Evolutionary conservation across 2,329 filamentous ascomycete species (phyloP).

Genomic region (Plectosphaerella cucumerina): DNA sequence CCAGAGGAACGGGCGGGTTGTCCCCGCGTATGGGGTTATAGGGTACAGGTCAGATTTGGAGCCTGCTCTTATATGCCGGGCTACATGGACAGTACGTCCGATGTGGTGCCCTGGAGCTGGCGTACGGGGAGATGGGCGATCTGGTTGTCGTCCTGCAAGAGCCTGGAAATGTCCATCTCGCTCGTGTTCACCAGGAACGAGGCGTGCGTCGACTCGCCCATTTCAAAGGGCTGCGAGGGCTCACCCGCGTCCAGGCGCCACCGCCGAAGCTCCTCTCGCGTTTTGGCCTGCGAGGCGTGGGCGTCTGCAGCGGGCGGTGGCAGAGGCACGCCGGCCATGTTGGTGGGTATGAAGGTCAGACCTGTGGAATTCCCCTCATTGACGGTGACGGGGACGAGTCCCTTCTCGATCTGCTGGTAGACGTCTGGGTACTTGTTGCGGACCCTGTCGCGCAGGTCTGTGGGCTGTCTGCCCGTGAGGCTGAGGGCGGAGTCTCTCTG

Average conservation of each 20-base stretch:
- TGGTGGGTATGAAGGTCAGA: slow-evolving; percentile 21
- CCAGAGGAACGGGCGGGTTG: too few relatives aligned
- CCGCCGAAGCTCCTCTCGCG: slow-evolving; percentile 43
- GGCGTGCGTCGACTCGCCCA: slow-evolving; percentile 33
- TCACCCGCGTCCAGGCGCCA: slow-evolving; percentile 32
- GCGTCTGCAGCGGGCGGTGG: slow-evolving; percentile 24
- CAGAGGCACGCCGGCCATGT: slow-evolving; percentile 19
- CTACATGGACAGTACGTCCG: too few relatives aligned
- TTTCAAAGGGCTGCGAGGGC: slow-evolving; percentile 32
- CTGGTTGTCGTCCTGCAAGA: slow-evolving; percentile 52
- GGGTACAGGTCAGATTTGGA: too few relatives aligned
- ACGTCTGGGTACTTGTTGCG: slow-evolving; percentile 60
- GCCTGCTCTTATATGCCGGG: too few relatives aligned
- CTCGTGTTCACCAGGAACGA: slow-evolving; percentile 38
- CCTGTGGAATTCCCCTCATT: slow-evolving; percentile 40
- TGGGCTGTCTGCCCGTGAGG: slow-evolving; percentile 55
- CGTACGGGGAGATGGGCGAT: slow-evolving; percentile 18
- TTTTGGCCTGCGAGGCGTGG: slow-evolving; percentile 33
- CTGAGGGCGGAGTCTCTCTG: slow-evolving; percentile 56
- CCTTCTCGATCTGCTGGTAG: slow-evolving; percentile 54
- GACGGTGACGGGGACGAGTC: slow-evolving; percentile 42
- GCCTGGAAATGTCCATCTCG: slow-evolving; percentile 60
- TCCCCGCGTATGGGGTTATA: too few relatives aligned
- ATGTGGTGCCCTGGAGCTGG: slow-evolving; percentile 6
- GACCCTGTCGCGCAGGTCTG: slow-evolving; percentile 58